These are phyloP conservation scores for Thielaviopsis euricoi DNA, from an alignment of 2,329 filamentous ascomycete genomes.

Conservation along the genomic window DNA sequence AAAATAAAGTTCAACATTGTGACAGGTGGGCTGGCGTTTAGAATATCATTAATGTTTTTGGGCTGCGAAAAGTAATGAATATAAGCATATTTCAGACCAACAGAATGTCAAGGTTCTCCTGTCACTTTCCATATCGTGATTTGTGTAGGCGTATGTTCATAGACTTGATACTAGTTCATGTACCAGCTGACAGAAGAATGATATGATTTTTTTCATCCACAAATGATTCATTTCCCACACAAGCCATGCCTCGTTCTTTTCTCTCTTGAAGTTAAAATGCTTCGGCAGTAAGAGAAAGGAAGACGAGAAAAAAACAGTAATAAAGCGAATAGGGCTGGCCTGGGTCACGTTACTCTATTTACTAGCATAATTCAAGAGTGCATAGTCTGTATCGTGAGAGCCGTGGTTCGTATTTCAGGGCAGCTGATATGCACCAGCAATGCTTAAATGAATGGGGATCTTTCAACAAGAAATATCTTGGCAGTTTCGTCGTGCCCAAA, in stretches of 20 bases:
- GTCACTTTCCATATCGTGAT: not conserved
- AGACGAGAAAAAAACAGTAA: not conserved
- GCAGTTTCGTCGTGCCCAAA: not conserved
- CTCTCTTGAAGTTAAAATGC: not conserved
- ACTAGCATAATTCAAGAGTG: not conserved
- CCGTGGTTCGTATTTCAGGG: not conserved
- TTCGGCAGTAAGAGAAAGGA: not conserved
- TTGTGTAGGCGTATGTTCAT: not conserved
- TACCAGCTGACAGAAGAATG: too few species aligned
- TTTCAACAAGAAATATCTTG: not conserved
- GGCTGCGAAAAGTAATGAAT: not conserved
- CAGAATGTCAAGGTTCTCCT: not conserved
- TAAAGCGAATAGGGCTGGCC: not conserved
- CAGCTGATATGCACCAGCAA: not conserved
- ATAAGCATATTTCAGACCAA: not conserved
- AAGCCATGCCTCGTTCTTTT: not conserved
- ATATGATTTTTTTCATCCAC: too few species aligned
- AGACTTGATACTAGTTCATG: too few species aligned
- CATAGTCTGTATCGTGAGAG: not conserved
- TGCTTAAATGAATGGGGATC: not conserved
- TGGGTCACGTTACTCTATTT: not conserved
- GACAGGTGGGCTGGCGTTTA: not conserved
- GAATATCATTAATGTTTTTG: not conserved
- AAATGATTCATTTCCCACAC: too few species aligned
- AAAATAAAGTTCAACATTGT: not conserved